Evolutionary conservation across 2,329 filamentous ascomycete species (phyloP).

Genomic region (Phyllosticta citriasiana): DNA sequence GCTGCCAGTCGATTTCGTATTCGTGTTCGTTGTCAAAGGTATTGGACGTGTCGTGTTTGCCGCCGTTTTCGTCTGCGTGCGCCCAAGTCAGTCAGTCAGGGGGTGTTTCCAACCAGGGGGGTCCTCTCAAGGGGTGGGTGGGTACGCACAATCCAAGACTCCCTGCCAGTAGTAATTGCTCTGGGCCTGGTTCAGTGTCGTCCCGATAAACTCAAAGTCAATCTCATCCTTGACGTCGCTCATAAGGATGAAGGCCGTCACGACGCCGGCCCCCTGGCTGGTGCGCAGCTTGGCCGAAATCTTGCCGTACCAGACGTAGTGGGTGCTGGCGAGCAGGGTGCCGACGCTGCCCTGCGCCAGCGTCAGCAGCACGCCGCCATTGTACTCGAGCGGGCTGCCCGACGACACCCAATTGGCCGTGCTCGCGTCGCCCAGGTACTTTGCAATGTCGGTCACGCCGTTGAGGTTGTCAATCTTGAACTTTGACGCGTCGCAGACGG

Average conservation of each 20-base stretch:
- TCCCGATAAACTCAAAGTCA: constrained; percentile 89
- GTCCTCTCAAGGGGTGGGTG: background rate
- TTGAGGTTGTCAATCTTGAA: constrained; percentile 67
- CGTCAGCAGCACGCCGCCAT: constrained; percentile 65
- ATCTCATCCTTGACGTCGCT: constrained; percentile 97
- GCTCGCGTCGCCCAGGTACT: constrained; percentile 77
- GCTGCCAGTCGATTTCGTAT: constrained; percentile 89
- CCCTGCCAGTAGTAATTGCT: constrained; percentile 98
- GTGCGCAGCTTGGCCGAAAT: constrained; percentile 79
- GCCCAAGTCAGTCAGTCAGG: constrained; percentile 12
- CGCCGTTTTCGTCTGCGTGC: constrained; percentile 58
- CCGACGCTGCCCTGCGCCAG: constrained; percentile 81
- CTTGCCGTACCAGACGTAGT: constrained; percentile 96
- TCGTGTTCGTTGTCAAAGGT: constrained; percentile 73
- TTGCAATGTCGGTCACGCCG: constrained; percentile 57
- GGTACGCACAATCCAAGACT: constrained; percentile 69
- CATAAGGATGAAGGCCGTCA: constrained; percentile 94
- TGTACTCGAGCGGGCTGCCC: constrained; percentile 59
- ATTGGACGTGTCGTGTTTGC: constrained; percentile 54
- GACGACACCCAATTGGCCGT: constrained; percentile 82
- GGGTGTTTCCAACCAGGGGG: background rate
- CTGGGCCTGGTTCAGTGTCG: constrained; percentile 66
- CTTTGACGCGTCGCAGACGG: constrained; percentile 65
- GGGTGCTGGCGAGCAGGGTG: constrained; percentile 72
- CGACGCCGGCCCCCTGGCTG: constrained; percentile 73